Base-by-base conservation (phyloP, 2,329 filamentous ascomycete genomes). In the Hypoxylon sp. region DNA sequence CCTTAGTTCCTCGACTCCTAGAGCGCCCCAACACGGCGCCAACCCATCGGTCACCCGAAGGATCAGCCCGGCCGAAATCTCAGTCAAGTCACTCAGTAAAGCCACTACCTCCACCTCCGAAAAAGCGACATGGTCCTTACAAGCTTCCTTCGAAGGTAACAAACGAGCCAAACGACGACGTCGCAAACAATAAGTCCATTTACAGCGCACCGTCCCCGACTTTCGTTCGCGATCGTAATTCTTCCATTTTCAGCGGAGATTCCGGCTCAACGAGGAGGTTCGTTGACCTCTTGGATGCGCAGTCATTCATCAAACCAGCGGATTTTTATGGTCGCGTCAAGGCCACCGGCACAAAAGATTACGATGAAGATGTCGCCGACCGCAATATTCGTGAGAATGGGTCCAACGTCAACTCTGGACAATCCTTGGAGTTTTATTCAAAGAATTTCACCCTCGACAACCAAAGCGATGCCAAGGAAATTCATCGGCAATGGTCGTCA, bases 321-420 rank as follows among this genome's bases (percentile, higher is more conserved):
- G 82, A 87, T 66, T 88, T 89, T 70, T 79, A 79, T 53, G 79
- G 80, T 8, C 81, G 86, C 14, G 72, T 89, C 2, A 77, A 83
- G 61, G 86, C 87, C 0, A 75, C 85, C 0, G 88, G 87, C 1
- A 79, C 81, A 0, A 82, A 83, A 48, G 84, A 87, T 55, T 90
- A 88, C 71, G 89, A 86, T n/a, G 90, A 91, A 75, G 89, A 90
- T 74, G 88, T 91, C 1, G 89, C 88, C 1, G 88, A 90, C 70
- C 82, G 89, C 35, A 91, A 91, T 68, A 80, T 88, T 50, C 78
- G 76, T 3, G 75, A 80, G 25, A 84, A 81, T 49, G 72, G 74
- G 0, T 68, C 77, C 37, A 72, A 81, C 57, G 67, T 82, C 5
- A 72, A 77, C 6, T 81, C 80, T 1, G 61, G 74, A 10, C 78